phyloP scores from a whole-genome alignment of 1,139 yeast genomes.

The Citeromyces hawaiiensis region DNA sequence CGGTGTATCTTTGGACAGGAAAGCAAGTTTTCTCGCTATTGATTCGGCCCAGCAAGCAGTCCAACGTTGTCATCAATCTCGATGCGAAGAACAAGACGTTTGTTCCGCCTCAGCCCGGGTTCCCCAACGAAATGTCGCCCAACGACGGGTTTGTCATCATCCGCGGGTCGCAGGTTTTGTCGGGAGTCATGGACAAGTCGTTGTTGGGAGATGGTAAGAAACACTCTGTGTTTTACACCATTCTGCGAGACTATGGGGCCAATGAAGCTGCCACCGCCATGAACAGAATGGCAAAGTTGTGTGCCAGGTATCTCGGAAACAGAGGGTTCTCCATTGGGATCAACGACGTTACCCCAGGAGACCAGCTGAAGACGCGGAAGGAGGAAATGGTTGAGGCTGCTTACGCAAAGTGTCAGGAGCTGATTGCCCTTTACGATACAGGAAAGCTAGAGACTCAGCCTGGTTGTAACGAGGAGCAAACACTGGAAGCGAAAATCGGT shows the following conservation, averaged over 20 bases:
- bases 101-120: slow-evolving; percentile 52
- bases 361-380: slow-evolving; percentile 60
- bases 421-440: slow-evolving; percentile 63
- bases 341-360: slow-evolving; percentile 92
- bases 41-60: slow-evolving; percentile 65
- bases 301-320: slow-evolving; percentile 90
- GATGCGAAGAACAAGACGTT: slow-evolving; percentile 93
- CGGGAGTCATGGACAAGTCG: slow-evolving; percentile 97
- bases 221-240: slow-evolving; percentile 91
- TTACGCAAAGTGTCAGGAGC: slow-evolving; percentile 81
- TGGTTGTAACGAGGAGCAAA: slow-evolving; percentile 97
- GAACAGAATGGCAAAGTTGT: slow-evolving; percentile 97
- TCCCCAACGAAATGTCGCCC: slow-evolving; percentile 91
- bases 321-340: slow-evolving; percentile 97
- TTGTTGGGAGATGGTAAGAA: slow-evolving; percentile 96
- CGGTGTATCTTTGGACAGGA: slow-evolving; percentile 90
- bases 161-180: slow-evolving; percentile 76
- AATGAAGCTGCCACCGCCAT: slow-evolving; percentile 91
- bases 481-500: slow-evolving; percentile 94
- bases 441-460: slow-evolving; percentile 97
- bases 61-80: slow-evolving; percentile 76
- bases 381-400: slow-evolving; percentile 88
- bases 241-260: slow-evolving; percentile 89
- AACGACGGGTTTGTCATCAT: slow-evolving; percentile 91
- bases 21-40: slow-evolving; percentile 85